Evolutionary conservation across 805 yeast species (phyloP), one percentile per base, ranked within the genome.

Genomic region (Nakazawaea siamensis): DNA sequence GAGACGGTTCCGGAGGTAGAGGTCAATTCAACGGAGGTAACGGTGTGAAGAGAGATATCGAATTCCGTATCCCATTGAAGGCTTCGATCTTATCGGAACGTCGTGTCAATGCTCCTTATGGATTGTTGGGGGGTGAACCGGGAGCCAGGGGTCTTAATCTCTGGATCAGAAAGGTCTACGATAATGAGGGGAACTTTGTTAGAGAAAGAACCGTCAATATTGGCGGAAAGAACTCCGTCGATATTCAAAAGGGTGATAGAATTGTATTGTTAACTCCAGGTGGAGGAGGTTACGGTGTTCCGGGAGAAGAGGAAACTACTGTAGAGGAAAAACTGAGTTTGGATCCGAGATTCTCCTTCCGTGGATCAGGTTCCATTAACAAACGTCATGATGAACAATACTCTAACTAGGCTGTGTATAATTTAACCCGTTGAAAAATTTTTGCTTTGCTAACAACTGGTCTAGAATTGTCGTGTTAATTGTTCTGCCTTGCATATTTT

Each of bases 61-160:
- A 86, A 55, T 88, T 88, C 56, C 58, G 80, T 31, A 63, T 69
- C 19, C 76, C 80, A 2, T 76, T 81, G 7, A 76, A 76, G 43
- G 88, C 81, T 6, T 85, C 94, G 1, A 84, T 86, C 39, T 63
- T 82, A 36, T 82, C 90, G 46, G 97, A 90, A 53, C 70, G 98
- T 52, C 70, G 97, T 47, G 76, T 83, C 2, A 58, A 73, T 40
- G 79, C 88, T 1, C 98, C 97, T 1, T 82, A 79, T 53, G 98
- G 97, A 4, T 54, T 90, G 34, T 57, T 70, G 16, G 97, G 96
- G 1, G 98, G 97, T 21, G 65, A 59, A 20, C 73, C 74, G 43
- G 98, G 94, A 3, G 54, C 55, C 17, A 60, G 85, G 41, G 98
- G 98, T 4, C 45, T 68, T 39, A 80, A 84, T 48, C 50, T 66